Evolutionary conservation across 805 yeast genomes (phyloP).

Genomic region (Pichia scutulata): DNA sequence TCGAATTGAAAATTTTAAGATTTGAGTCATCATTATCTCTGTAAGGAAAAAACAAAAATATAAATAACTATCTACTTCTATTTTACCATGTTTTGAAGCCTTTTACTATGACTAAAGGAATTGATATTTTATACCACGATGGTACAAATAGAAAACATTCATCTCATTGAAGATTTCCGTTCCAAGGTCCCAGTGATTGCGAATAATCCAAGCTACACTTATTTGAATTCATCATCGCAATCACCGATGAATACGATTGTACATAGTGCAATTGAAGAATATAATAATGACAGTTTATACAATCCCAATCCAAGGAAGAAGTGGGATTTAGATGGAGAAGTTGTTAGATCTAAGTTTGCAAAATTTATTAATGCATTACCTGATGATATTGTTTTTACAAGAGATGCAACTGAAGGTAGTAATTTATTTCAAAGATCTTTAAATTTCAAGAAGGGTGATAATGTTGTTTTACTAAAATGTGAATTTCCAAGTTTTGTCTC

Average conservation of each 20-base stretch:
- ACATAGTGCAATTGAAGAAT: background rate
- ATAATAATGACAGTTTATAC: background rate
- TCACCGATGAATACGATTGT: background rate
- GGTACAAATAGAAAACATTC: background rate
- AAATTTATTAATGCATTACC: background rate
- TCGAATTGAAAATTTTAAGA: too few relatives aligned
- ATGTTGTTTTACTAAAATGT: slow-evolving; percentile 2
- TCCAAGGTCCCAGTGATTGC: background rate
- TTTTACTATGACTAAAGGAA: too few relatives aligned
- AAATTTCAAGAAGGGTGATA: slow-evolving; percentile 2
- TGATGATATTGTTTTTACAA: slow-evolving; percentile 6
- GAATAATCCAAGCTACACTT: background rate
- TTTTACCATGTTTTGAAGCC: too few relatives aligned
- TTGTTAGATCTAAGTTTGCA: background rate
- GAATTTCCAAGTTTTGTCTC: slow-evolving; percentile 1
- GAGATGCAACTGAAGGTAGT: slow-evolving; percentile 6
- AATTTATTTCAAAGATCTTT: slow-evolving; percentile 8
- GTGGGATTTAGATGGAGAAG: background rate
- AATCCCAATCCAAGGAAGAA: slow-evolving; percentile 1
- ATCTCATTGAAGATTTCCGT: background rate
- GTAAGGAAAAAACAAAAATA: too few relatives aligned
- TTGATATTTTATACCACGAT: too few relatives aligned
- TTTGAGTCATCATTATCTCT: too few relatives aligned
- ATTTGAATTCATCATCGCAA: background rate
- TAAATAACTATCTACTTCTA: too few relatives aligned